A percentile compares a stretch with the other conserved stretches of the same genome.
Conservation (phyloP, 192 early-diverging fungal species). For the Coemansia sp. region DNA sequence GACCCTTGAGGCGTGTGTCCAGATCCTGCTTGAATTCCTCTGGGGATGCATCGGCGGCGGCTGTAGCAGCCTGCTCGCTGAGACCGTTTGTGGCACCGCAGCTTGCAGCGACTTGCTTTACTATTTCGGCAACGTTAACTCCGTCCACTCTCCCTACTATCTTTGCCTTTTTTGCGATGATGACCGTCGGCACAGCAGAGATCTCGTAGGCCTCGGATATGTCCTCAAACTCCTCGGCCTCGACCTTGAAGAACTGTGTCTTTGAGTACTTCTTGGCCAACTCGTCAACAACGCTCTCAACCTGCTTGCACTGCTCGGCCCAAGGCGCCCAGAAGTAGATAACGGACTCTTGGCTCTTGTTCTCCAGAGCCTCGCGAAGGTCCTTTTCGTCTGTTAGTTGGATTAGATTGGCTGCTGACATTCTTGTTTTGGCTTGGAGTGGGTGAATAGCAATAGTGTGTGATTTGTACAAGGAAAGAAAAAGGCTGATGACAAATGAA, state of each 20-base stretch:
- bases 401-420: slow-evolving; percentile 27
- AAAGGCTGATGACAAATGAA: neutral
- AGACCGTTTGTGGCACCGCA: slow-evolving; percentile 25
- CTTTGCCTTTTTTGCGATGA: slow-evolving; percentile 72
- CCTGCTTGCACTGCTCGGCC: slow-evolving; percentile 86
- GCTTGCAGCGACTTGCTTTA: slow-evolving; percentile 59
- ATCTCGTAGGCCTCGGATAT: slow-evolving; percentile 88
- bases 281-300: slow-evolving; percentile 89
- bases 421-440: neutral
- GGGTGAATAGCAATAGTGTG: neutral
- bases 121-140: slow-evolving; percentile 80
- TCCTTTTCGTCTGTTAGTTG: slow-evolving; percentile 34
- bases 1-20: slow-evolving; percentile 68
- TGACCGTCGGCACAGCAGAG: slow-evolving; percentile 85
- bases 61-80: slow-evolving; percentile 30
- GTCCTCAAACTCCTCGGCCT: slow-evolving; percentile 89
- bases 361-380: slow-evolving; percentile 36
- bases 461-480: neutral
- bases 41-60: slow-evolving; percentile 28
- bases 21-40: slow-evolving; percentile 68
- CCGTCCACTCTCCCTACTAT: slow-evolving; percentile 81
- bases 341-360: slow-evolving; percentile 44
- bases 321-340: slow-evolving; percentile 93
- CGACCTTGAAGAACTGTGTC: slow-evolving; percentile 79
- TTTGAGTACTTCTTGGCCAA: slow-evolving; percentile 73